phyloP scores from a whole-genome alignment of 2,329 filamentous ascomycete species.

The Intubia oerlemansii region DNA sequence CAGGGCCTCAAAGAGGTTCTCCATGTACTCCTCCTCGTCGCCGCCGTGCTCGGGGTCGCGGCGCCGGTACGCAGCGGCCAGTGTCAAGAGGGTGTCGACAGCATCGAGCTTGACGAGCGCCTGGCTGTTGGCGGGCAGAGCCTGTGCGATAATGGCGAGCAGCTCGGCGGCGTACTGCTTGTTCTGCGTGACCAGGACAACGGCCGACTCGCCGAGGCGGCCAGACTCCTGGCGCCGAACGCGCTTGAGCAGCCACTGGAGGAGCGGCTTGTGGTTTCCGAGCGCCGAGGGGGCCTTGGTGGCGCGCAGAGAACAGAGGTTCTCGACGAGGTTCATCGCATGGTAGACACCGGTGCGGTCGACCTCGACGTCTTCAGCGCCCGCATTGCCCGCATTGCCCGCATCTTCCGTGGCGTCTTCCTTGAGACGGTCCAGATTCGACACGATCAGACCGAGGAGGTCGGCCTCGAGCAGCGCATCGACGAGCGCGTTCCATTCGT shows the following conservation, averaged over 20 bases:
- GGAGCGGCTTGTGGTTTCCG: constrained; percentile 41
- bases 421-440: constrained; percentile 60
- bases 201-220: constrained; percentile 6
- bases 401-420: constrained; percentile 40
- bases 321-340: constrained; percentile 65
- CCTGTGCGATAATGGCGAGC: constrained; percentile 70
- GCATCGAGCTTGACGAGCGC: constrained; percentile 45
- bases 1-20: constrained; percentile 77
- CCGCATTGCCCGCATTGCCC: too few relatives aligned
- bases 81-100: constrained; percentile 60
- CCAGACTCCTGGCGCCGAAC: constrained; percentile 41
- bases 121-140: constrained; percentile 41
- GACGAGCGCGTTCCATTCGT: constrained; percentile 62
- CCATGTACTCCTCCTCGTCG: constrained; percentile 85
- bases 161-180: constrained; percentile 91
- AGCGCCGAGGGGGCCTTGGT: constrained; percentile 47
- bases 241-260: constrained; percentile 56
- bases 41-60: constrained; percentile 68
- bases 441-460: constrained; percentile 50
- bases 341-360: constrained; percentile 79
- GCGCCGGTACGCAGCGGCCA: constrained; percentile 68
- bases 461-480: constrained; percentile 46
- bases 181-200: constrained; percentile 61
- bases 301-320: constrained; percentile 49
- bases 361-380: constrained; percentile 23